Conservation (phyloP, 345 rosid genomes). For the Corchorus capsularis region DNA sequence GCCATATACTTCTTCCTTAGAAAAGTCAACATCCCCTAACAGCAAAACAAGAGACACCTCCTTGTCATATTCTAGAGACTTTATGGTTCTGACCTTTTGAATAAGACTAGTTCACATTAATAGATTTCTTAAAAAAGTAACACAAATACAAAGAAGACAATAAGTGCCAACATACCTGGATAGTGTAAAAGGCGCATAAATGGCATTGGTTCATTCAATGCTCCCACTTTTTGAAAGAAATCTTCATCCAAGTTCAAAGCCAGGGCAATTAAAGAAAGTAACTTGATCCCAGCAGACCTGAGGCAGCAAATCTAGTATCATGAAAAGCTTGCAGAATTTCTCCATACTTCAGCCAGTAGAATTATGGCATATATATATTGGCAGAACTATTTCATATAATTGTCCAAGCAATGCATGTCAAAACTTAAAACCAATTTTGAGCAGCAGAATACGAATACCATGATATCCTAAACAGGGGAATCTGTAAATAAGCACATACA, state of each 20-base stretch:
- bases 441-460: not conserved
- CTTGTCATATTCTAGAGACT: not conserved
- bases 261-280: slow-evolving; percentile 65
- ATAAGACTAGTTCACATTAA: too few species aligned
- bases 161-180: slow-evolving; percentile 47
- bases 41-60: slow-evolving; percentile 15
- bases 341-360: not conserved
- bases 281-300: slow-evolving; percentile 58
- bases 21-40: slow-evolving; percentile 46
- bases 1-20: slow-evolving; percentile 57
- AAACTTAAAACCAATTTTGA: not conserved
- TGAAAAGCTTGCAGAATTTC: not conserved
- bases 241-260: slow-evolving; percentile 69
- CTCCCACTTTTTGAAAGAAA: slow-evolving; percentile 66
- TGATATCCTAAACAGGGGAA: not conserved
- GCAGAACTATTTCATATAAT: not conserved
- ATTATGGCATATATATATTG: not conserved
- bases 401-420: not conserved
- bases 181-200: slow-evolving; percentile 69
- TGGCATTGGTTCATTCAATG: slow-evolving; percentile 40
- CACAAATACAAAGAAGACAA: not conserved
- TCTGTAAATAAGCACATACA: not conserved
- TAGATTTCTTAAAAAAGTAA: not conserved
- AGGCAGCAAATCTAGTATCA: slow-evolving; percentile 18
- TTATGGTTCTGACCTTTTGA: not conserved